Base-by-base conservation (phyloP, 768 basidiomycete species). In the Sarcomyxa edulis region DNA sequence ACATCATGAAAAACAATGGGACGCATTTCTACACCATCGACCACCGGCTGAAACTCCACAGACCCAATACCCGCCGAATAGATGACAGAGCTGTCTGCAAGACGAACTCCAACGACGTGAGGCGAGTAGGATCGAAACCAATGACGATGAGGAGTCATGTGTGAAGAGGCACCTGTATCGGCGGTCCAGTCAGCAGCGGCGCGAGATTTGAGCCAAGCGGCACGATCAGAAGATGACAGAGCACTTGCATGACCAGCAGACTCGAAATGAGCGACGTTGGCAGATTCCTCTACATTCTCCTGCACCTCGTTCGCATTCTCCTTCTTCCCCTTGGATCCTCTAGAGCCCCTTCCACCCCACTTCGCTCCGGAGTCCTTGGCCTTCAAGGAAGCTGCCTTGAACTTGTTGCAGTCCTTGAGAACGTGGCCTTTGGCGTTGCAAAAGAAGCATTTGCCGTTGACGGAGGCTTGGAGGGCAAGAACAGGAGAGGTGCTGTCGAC, bases 101-200 rank as follows among this genome's bases (percentile, higher is more conserved):
- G 49, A 15, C 46, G 40, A 12, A 61, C 48, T 18, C 51, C 44
- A 3, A 57, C 43, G 18, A 28, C 22, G 35, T 42, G 39, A 4
- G 52, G 44, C 22, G 32, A 48, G 40, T 49, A 50, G n/a, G 42
- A 40, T 12, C 27, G 36, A 39, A 62, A 52, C 57, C 54, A 60
- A 25, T 53, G 35, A 4, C 50, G 44, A 43, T 61, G 55, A 11
- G 60, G 53, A 3, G 56, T 57, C 59, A 61, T 62, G 49, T 59
- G 53, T 41, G 50, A 46, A 44, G 59, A 55, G 45, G 58, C 56
- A 21, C 57, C 60, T 47, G 55, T 58, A 16, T 37, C 35, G 10
- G 35, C 14, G 18, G 24, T 37, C 35, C 35, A 37, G 24, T 37
- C 35, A 24, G 21, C 18, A 26, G 10, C 7, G 23, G 34, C 34